Conservation (phyloP, 2,329 filamentous ascomycete genomes). For the Diaporthe batatas region DNA sequence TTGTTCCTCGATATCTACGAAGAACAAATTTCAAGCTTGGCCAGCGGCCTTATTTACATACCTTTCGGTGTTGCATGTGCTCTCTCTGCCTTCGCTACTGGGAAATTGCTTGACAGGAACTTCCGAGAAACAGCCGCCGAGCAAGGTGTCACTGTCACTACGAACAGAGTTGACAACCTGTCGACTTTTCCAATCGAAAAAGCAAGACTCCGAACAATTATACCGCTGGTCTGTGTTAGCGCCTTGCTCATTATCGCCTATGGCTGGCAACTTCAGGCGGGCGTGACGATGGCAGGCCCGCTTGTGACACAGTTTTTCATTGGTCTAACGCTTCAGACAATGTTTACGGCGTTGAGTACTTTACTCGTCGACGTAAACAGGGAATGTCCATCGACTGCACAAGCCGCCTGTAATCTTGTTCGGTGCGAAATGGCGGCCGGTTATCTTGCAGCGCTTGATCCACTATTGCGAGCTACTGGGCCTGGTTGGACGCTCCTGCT, state of each 20-base stretch:
- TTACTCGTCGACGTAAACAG: slow-evolving; percentile 24
- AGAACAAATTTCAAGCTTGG: not conserved
- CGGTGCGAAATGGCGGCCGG: slow-evolving; percentile 27
- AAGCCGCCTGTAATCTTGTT: slow-evolving; percentile 29
- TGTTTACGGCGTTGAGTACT: slow-evolving; percentile 24
- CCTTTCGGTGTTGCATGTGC: slow-evolving; percentile 31
- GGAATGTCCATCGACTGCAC: slow-evolving; percentile 28
- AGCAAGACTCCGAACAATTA: slow-evolving; percentile 19
- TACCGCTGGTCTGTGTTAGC: not conserved
- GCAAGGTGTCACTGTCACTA: not conserved
- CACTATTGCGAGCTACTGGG: not conserved
- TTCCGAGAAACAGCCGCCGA: slow-evolving; percentile 20
- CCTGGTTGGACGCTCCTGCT: slow-evolving; percentile 27
- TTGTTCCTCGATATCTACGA: slow-evolving; percentile 13
- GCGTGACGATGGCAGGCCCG: slow-evolving; percentile 17
- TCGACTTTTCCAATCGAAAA: slow-evolving; percentile 24
- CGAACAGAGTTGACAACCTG: slow-evolving; percentile 1
- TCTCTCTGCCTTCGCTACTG: slow-evolving; percentile 25
- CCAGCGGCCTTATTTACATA: slow-evolving; percentile 27
- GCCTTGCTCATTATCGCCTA: slow-evolving; percentile 19
- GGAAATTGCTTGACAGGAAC: slow-evolving; percentile 25
- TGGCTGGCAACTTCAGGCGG: slow-evolving; percentile 22
- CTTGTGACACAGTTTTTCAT: slow-evolving; percentile 30
- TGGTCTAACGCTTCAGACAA: slow-evolving; percentile 23
- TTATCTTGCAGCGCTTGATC: slow-evolving; percentile 27